A percentile compares a stretch with the other conserved stretches of the same genome.
Evolutionary conservation across 2,329 filamentous ascomycete species (phyloP).

Genomic region (Colletotrichum sp.): DNA sequence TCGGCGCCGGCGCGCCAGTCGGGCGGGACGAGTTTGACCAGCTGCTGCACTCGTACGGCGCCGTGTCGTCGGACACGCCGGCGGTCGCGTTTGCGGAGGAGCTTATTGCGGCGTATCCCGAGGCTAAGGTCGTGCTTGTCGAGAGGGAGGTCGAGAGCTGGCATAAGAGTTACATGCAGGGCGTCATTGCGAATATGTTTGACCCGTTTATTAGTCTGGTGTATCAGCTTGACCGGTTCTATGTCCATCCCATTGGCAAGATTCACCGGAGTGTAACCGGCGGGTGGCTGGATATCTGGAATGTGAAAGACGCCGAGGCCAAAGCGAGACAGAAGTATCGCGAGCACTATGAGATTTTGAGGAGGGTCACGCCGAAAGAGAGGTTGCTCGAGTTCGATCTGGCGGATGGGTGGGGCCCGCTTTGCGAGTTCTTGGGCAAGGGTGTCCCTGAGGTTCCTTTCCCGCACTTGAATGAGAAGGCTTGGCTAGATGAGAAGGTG

Average conservation of each 20-base stretch:
- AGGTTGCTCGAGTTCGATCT: constrained; percentile 22
- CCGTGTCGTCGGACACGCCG: constrained; percentile 44
- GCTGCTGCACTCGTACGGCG: constrained; percentile 27
- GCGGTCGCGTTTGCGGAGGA: constrained; percentile 39
- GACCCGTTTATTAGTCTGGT: background rate
- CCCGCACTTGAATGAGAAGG: constrained; percentile 10
- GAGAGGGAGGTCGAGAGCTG: constrained; percentile 33
- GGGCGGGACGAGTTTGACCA: constrained; percentile 23
- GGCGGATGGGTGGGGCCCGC: constrained; percentile 21
- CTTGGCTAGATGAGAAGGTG: background rate
- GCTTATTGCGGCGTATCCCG: constrained; percentile 44
- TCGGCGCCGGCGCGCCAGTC: constrained; percentile 3
- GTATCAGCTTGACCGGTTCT: background rate
- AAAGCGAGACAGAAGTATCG: background rate
- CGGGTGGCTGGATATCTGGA: constrained; percentile 4
- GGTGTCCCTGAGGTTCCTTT: constrained; percentile 9
- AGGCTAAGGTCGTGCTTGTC: constrained; percentile 44
- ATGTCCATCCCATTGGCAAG: constrained; percentile 7
- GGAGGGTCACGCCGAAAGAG: constrained; percentile 13
- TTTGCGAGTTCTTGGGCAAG: constrained; percentile 23
- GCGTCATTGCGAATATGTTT: constrained; percentile 4
- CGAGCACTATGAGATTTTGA: constrained; percentile 10
- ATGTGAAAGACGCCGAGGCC: background rate
- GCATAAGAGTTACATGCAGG: constrained; percentile 26
- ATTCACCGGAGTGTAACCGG: background rate